A percentile compares a stretch with the other conserved stretches of the same genome.
Evolutionary conservation across 306 rosid species (phyloP).

Genomic region (Rubus idaeus): DNA sequence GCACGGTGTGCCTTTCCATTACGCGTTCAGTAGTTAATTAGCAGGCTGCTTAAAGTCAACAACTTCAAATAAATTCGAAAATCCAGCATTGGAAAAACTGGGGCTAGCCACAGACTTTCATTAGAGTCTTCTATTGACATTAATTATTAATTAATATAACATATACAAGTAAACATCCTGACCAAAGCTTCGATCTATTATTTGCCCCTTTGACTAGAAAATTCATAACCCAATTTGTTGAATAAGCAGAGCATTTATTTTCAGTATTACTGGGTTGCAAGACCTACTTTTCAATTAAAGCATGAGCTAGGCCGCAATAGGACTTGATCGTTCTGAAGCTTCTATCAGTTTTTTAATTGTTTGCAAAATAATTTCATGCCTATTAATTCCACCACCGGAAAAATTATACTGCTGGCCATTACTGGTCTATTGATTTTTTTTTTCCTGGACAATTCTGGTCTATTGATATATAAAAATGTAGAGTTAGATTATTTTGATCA

Average conservation of each 20-base stretch:
- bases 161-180: background rate
- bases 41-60: background rate
- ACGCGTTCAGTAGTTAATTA: background rate
- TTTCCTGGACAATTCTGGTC: no score
- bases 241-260: background rate
- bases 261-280: background rate
- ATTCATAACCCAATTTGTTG: background rate
- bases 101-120: background rate
- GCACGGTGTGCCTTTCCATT: background rate
- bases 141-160: background rate
- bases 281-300: background rate
- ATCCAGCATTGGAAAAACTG: background rate
- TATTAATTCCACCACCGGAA: no score
- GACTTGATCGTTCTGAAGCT: background rate
- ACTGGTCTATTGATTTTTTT: no score
- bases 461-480: no score
- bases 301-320: background rate
- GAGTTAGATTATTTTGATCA: no score
- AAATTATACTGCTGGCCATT: no score
- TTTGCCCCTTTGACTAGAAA: background rate
- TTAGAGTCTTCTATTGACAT: background rate
- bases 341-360: background rate
- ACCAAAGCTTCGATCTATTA: background rate
- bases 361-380: no score
- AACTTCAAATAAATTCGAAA: background rate